Percentiles rank a stretch among this genome's conserved stretches.
Conservation (phyloP, 2,329 filamentous ascomycete species). For the Epichloe amarillans region DNA sequence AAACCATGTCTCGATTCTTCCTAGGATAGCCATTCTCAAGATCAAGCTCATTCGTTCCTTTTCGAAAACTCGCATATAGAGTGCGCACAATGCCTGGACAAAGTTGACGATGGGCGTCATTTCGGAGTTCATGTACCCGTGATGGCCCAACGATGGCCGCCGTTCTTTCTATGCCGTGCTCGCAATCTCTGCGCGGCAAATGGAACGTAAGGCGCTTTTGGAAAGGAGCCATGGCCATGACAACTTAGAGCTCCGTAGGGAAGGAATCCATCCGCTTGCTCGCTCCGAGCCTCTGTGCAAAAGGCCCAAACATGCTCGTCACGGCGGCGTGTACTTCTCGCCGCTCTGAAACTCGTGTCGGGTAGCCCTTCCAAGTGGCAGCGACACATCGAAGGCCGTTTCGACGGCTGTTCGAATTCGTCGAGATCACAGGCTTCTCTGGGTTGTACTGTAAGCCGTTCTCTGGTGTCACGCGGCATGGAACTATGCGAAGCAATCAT, state of each 20-base stretch:
- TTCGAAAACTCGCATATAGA: slow-evolving; percentile 38
- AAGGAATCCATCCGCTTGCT: slow-evolving; percentile 31
- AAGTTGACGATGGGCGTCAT: slow-evolving; percentile 38
- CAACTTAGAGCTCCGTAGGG: slow-evolving; percentile 40
- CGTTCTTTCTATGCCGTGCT: slow-evolving; percentile 35
- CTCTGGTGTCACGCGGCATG: no score
- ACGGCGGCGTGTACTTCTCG: slow-evolving; percentile 33
- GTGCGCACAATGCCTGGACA: slow-evolving; percentile 37
- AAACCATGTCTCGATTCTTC: slow-evolving; percentile 14
- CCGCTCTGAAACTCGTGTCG: slow-evolving; percentile 27
- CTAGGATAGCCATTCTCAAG: slow-evolving; percentile 14
- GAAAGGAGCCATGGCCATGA: slow-evolving; percentile 27
- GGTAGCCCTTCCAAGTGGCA: no score
- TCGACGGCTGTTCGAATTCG: no score
- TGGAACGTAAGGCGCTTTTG: slow-evolving; percentile 35
- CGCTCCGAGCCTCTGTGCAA: slow-evolving; percentile 26
- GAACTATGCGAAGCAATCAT: no score
- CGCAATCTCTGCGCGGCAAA: slow-evolving; percentile 38
- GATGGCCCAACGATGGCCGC: slow-evolving; percentile 30
- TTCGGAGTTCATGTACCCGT: slow-evolving; percentile 38
- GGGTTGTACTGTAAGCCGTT: no score
- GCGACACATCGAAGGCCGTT: no score
- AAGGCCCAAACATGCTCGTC: slow-evolving; percentile 32
- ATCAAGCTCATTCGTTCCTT: slow-evolving; percentile 16
- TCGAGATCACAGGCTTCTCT: no score